Evolutionary conservation across 1,284 basidiomycete species (phyloP).

Genomic region (Caloboletus firmus): DNA sequence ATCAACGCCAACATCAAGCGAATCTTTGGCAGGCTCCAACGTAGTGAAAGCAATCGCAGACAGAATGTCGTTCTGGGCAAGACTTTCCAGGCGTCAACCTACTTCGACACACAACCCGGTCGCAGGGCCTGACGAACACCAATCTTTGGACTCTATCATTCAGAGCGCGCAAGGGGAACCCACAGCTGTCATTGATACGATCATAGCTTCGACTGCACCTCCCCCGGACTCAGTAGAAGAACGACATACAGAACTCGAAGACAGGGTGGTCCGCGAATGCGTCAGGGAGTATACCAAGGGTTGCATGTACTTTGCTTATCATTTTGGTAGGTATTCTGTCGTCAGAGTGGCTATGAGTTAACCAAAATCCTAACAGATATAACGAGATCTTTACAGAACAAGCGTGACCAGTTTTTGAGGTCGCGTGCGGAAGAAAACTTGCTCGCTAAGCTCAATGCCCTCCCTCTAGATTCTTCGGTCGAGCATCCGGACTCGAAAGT

Average conservation of each 20-base stretch:
- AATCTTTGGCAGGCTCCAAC: conserved; percentile 47
- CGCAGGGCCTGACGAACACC: conserved; percentile 35
- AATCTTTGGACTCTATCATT: conserved; percentile 53
- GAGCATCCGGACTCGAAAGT: conserved; percentile 41
- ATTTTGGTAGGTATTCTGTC: conserved; percentile 56
- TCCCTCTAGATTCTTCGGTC: conserved; percentile 12
- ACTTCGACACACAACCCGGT: conserved; percentile 9
- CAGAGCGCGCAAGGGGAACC: conserved; percentile 48
- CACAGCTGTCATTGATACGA: conserved; percentile 50
- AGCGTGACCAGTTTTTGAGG: conserved; percentile 62
- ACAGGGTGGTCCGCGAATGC: conserved; percentile 73
- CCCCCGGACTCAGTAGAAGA: conserved; percentile 61
- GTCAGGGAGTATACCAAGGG: conserved; percentile 71
- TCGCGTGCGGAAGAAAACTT: conserved; percentile 55
- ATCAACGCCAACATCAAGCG: conserved; percentile 55
- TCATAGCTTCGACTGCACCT: conserved; percentile 58
- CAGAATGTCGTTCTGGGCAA: conserved; percentile 72
- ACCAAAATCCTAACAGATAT: conserved; percentile 52
- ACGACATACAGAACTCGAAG: conserved; percentile 68
- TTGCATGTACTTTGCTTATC: conserved; percentile 80
- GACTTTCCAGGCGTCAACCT: conserved; percentile 46
- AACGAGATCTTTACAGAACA: conserved; percentile 76
- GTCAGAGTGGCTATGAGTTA: not conserved
- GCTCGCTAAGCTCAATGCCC: conserved; percentile 56
- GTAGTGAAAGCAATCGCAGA: conserved; percentile 62